phyloP scores from a whole-genome alignment of 2,329 filamentous ascomycete species.

The Fusarium subglutinans region DNA sequence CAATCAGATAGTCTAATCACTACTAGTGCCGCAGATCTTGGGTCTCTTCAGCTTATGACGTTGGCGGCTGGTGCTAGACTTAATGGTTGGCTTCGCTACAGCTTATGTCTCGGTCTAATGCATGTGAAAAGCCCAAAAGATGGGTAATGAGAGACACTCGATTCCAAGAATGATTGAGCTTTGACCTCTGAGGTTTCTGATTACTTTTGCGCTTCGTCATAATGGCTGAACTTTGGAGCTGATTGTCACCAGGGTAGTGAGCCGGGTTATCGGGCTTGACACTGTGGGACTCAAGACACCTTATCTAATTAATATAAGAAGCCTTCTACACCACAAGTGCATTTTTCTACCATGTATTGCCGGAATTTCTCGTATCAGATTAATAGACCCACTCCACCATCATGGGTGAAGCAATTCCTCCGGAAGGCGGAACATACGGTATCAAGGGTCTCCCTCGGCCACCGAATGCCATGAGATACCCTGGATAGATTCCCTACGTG shows the following conservation, averaged over 20 bases:
- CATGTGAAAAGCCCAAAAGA: neutral
- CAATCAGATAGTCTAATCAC: accelerated
- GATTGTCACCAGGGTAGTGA: too few relatives aligned
- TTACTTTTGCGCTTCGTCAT: neutral
- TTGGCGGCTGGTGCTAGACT: neutral
- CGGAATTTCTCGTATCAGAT: accelerated
- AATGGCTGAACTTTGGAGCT: too few relatives aligned
- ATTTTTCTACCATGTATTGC: accelerated
- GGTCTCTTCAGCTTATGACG: neutral
- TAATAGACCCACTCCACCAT: neutral
- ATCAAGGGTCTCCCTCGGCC: slow-evolving; percentile 12
- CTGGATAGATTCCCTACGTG: neutral
- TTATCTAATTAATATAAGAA: neutral
- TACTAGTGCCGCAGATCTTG: neutral
- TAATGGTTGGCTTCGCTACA: neutral
- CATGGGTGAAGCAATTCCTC: neutral
- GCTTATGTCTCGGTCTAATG: neutral
- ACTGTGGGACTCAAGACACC: too few relatives aligned
- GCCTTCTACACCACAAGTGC: accelerated
- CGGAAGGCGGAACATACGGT: neutral
- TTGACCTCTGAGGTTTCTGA: neutral
- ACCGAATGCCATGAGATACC: neutral
- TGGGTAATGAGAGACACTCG: neutral
- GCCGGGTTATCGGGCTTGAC: too few relatives aligned
- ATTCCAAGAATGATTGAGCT: neutral